These are phyloP conservation scores for Eimeria acervulina DNA, from an alignment of 169 alveolate genomes.

Conservation along the genomic window DNA sequence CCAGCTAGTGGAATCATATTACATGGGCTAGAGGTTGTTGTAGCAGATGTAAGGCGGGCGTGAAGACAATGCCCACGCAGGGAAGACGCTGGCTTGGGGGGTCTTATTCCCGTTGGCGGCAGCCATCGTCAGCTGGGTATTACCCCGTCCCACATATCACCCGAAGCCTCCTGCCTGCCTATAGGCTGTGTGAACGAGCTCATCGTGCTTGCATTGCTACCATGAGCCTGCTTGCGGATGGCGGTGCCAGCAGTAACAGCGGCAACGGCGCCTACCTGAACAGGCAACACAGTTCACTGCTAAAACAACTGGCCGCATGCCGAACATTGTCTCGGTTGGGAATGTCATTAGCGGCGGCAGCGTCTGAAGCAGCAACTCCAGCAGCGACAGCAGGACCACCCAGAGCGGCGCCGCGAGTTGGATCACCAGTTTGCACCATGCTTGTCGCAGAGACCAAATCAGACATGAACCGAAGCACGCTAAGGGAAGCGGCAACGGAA, in stretches of 20 bases:
- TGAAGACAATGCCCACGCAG: slow-evolving; percentile 16
- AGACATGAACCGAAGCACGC: neutral
- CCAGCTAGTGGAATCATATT: neutral
- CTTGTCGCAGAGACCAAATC: neutral
- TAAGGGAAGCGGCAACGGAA: neutral
- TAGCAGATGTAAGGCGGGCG: neutral
- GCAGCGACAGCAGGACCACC: neutral
- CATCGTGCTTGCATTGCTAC: neutral
- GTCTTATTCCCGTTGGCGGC: neutral
- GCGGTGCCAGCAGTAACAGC: neutral
- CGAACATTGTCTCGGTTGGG: neutral
- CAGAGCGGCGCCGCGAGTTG: neutral
- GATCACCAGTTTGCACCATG: neutral
- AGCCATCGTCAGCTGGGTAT: neutral
- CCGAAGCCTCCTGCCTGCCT: neutral
- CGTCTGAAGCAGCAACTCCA: neutral
- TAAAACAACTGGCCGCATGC: neutral
- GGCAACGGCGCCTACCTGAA: neutral
- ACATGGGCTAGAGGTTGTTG: neutral
- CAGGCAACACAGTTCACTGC: neutral
- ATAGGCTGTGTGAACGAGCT: neutral
- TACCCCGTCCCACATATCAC: neutral
- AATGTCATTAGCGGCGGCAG: slow-evolving; percentile 18
- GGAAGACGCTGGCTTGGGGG: neutral
- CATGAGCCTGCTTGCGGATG: neutral